A percentile compares a stretch with the other conserved stretches of the same genome.
Evolutionary conservation across 768 basidiomycete species (phyloP).

Genomic region (Leccinum fibrillosum): DNA sequence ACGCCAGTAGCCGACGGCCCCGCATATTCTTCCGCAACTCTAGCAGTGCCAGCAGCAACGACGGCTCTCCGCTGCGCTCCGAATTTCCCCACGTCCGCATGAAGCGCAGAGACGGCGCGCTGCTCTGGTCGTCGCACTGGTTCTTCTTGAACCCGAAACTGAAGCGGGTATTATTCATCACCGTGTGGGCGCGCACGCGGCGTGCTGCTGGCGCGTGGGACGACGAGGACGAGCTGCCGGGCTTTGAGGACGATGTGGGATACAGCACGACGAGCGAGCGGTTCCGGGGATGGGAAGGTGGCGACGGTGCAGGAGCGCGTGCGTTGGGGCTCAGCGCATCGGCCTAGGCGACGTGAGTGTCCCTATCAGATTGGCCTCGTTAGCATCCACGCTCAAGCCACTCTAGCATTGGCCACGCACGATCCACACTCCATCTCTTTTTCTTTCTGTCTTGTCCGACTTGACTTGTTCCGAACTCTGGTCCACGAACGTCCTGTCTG

Average conservation of each 20-base stretch:
- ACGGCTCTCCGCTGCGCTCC: conserved; percentile 30
- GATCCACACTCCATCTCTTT: not conserved
- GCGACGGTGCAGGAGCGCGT: conserved; percentile 75
- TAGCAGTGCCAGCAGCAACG: conserved; percentile 36
- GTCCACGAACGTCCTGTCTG: not conserved
- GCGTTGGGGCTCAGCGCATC: conserved; percentile 61
- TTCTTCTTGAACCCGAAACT: conserved; percentile 93
- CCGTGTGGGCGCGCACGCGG: conserved; percentile 83
- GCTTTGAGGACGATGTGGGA: conserved; percentile 36
- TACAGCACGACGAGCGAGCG: conserved; percentile 45
- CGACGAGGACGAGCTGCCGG: conserved; percentile 41
- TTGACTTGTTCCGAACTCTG: not conserved
- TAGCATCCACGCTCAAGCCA: not conserved
- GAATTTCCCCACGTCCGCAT: conserved; percentile 46
- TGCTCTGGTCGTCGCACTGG: conserved; percentile 96
- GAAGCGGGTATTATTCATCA: conserved; percentile 90
- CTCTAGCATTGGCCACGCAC: not conserved
- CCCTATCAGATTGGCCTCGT: conserved; percentile 1
- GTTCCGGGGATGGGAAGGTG: conserved; percentile 80
- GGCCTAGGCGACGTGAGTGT: conserved; percentile 28
- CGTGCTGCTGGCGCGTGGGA: conserved; percentile 52
- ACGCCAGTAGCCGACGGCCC: conserved; percentile 1
- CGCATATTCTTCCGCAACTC: conserved; percentile 26
- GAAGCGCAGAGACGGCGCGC: conserved; percentile 63
- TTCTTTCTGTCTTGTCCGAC: not conserved